Evolutionary conservation across 106 monocot genomes (phyloP).

Genomic region (Ottelia alismoides): DNA sequence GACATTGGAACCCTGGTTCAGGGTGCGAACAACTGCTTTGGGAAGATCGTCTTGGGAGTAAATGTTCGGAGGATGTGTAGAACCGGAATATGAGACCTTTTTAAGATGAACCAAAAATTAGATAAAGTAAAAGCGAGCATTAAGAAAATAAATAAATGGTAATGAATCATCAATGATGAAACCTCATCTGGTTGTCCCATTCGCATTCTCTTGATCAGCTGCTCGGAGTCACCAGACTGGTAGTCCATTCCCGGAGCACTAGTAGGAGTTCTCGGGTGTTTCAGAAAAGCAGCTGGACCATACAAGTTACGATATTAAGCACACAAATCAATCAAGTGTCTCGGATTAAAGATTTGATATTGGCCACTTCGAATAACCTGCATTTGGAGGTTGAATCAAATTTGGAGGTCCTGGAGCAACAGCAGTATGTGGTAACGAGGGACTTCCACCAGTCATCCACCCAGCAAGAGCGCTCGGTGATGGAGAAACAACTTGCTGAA

Average conservation of each 20-base stretch:
- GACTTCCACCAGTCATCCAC: constrained; percentile 90
- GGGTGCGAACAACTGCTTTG: constrained; percentile 61
- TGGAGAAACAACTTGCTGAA: constrained; percentile 76
- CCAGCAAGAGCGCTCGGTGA: constrained; percentile 77
- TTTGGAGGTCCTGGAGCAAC: constrained; percentile 78
- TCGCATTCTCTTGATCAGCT: constrained; percentile 90
- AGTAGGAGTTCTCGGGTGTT: constrained; percentile 75
- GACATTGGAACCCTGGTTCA: constrained; percentile 89
- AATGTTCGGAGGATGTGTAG: constrained; percentile 46
- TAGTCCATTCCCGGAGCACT: constrained; percentile 81
- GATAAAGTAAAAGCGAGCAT: no score
- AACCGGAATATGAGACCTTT: constrained; percentile 80
- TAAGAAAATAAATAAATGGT: no score
- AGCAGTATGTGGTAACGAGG: constrained; percentile 66
- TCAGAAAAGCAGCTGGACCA: constrained; percentile 71
- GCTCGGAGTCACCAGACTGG: constrained; percentile 88
- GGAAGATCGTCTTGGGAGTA: constrained; percentile 93
- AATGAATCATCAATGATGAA: no score
- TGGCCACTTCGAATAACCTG: constrained; percentile 24
- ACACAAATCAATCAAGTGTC: neutral
- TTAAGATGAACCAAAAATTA: constrained; percentile 3
- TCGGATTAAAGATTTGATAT: neutral
- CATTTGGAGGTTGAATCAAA: constrained; percentile 67
- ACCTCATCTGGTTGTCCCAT: constrained; percentile 93
- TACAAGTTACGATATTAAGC: neutral